phyloP scores from a whole-genome alignment of 1,284 basidiomycete species.

The Puccinia sorghi region DNA sequence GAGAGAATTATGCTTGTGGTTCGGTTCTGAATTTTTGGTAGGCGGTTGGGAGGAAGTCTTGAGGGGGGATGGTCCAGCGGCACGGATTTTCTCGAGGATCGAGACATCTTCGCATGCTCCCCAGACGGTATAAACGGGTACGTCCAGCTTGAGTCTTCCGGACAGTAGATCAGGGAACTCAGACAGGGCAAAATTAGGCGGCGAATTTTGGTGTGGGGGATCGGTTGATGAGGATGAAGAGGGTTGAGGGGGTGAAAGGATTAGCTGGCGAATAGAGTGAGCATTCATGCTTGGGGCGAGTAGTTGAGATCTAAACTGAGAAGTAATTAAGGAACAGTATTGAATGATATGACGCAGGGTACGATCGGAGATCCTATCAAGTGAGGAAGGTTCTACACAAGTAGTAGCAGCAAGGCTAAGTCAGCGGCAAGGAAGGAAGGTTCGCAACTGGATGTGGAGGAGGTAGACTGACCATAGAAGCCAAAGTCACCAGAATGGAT shows the following conservation, averaged over 20 bases:
- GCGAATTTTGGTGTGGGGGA: conserved; percentile 53
- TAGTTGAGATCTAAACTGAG: conserved; percentile 76
- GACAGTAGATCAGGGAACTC: conserved; percentile 90
- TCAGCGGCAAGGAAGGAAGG: background rate
- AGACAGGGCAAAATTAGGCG: conserved; percentile 65
- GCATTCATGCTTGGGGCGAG: conserved; percentile 53
- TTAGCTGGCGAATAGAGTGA: conserved; percentile 53
- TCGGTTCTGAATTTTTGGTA: conserved; percentile 16
- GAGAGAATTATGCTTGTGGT: conserved; percentile 35
- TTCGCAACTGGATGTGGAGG: background rate
- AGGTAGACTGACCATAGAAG: conserved; percentile 78
- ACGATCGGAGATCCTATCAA: conserved; percentile 55
- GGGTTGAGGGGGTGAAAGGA: conserved; percentile 61
- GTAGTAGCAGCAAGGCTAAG: background rate
- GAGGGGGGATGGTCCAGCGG: conserved; percentile 53
- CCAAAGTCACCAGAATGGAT: conserved; percentile 99
- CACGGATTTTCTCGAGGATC: conserved; percentile 64
- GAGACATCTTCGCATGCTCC: conserved; percentile 95
- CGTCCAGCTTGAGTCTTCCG: conserved; percentile 74
- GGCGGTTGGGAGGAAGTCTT: conserved; percentile 37
- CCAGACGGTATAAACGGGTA: conserved; percentile 96
- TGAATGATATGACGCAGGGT: conserved; percentile 90
- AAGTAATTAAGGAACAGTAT: conserved; percentile 93
- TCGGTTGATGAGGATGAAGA: conserved; percentile 63
- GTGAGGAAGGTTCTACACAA: conserved; percentile 53